These are phyloP conservation scores for Leishmania major DNA, from an alignment of 208 protist genomes.

Conservation along the genomic window DNA sequence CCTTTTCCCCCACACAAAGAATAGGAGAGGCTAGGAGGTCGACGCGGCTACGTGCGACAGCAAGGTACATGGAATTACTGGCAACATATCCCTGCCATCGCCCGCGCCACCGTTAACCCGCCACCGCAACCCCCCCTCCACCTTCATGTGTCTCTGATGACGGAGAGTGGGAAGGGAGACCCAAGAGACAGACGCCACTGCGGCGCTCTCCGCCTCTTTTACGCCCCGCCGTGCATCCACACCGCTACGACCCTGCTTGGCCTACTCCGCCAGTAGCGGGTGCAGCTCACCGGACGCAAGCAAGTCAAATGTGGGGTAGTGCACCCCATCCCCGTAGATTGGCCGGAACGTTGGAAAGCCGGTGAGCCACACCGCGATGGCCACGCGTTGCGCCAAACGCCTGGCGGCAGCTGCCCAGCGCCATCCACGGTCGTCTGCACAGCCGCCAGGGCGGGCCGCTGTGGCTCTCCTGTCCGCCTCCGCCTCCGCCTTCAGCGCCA, in stretches of 20 bases:
- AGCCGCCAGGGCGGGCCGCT: background rate
- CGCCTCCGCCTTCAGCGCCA: slow-evolving; percentile 9
- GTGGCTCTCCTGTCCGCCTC: background rate
- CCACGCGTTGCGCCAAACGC: background rate
- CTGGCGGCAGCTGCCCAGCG: background rate
- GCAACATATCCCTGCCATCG: background rate
- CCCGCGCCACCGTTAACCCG: background rate
- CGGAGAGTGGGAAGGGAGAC: background rate
- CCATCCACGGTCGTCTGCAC: background rate
- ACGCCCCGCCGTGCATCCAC: background rate
- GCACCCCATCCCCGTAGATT: slow-evolving; percentile 58
- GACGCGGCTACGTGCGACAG: background rate
- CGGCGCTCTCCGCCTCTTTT: background rate
- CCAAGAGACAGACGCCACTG: background rate
- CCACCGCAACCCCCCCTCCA: too few species aligned
- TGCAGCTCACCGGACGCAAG: slow-evolving; percentile 17
- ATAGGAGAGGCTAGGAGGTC: background rate
- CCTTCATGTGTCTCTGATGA: too few species aligned
- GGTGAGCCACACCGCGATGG: slow-evolving; percentile 53
- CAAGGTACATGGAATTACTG: background rate
- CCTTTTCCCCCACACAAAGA: too few species aligned
- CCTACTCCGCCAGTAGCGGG: slow-evolving; percentile 10
- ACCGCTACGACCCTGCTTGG: too few species aligned
- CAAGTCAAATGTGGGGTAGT: slow-evolving; percentile 61
- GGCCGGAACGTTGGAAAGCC: slow-evolving; percentile 51